Conservation (phyloP, 192 early-diverging fungal genomes). For the Umbelopsis isabellina region DNA sequence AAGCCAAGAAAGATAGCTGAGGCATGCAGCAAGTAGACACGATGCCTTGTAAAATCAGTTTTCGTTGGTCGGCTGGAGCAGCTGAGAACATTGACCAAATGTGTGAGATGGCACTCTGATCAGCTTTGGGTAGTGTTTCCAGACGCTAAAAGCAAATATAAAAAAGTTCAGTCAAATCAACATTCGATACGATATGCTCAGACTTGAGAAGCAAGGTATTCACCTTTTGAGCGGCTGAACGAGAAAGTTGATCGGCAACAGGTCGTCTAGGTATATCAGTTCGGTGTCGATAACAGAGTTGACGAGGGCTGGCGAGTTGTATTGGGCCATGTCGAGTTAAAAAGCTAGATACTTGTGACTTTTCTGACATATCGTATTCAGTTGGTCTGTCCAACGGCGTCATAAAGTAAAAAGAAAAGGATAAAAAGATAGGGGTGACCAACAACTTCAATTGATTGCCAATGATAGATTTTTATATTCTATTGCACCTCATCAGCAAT, state of each 20-base stretch:
- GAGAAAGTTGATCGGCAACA: background rate
- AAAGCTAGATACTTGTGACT: background rate
- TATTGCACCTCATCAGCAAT: background rate
- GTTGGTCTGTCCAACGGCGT: background rate
- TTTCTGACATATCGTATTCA: background rate
- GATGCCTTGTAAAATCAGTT: conserved; percentile 74
- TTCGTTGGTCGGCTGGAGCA: conserved; percentile 61
- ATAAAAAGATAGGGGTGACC: background rate
- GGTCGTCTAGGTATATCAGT: conserved; percentile 5
- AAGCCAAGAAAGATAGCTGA: conserved; percentile 83
- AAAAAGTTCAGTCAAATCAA: background rate
- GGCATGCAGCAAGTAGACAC: conserved; percentile 81
- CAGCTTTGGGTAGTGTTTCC: background rate
- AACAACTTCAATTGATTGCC: background rate
- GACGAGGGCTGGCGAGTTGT: background rate
- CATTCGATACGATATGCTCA: background rate
- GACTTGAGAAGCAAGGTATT: background rate
- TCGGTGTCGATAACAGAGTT: conserved; percentile 13
- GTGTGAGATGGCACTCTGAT: conserved; percentile 51
- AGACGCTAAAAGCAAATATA: background rate
- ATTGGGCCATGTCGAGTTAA: conserved; percentile 13
- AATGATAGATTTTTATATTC: background rate
- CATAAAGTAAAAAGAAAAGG: background rate
- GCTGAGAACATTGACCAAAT: conserved; percentile 75
- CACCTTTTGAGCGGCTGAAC: conserved; percentile 11